phyloP scores from a whole-genome alignment of 73 alveolate genomes.

The Tetrahymena malaccensis region DNA sequence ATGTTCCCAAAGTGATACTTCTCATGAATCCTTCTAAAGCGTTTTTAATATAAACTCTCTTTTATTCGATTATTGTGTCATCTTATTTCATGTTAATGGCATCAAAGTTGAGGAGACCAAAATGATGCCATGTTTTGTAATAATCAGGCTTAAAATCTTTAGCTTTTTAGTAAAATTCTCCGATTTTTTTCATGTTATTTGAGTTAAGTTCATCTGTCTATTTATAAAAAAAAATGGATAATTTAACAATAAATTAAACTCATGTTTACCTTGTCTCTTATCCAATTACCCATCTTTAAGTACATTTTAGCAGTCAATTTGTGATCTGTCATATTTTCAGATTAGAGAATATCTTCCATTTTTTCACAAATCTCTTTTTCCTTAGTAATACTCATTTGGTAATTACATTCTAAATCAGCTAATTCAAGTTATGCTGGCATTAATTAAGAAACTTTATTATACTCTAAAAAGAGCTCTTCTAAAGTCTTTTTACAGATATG shows the following conservation, averaged over 20 bases:
- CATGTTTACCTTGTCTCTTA: constrained; percentile 26
- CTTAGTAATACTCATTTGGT: neutral
- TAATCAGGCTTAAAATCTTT: constrained; percentile 11
- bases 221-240: neutral
- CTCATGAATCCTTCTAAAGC: constrained; percentile 89
- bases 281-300: constrained; percentile 44
- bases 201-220: neutral
- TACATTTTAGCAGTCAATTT: constrained; percentile 32
- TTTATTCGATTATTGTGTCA: constrained; percentile 9
- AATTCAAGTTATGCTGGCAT: constrained; percentile 11
- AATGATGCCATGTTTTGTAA: constrained; percentile 43
- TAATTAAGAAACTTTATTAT: neutral
- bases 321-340: constrained; percentile 20
- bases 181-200: neutral
- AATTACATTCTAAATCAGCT: constrained; percentile 16
- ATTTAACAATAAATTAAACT: neutral
- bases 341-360: constrained; percentile 1
- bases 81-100: constrained; percentile 34
- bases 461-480: neutral
- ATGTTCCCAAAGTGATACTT: constrained; percentile 66
- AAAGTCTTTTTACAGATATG: constrained; percentile 9
- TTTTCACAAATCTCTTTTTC: constrained; percentile 25
- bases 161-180: constrained; percentile 5
- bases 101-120: constrained; percentile 26
- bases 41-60: constrained; percentile 56